Evolutionary conservation across 495 filamentous ascomycete species (phyloP).

Genomic region (Annulohypoxylon nitens): DNA sequence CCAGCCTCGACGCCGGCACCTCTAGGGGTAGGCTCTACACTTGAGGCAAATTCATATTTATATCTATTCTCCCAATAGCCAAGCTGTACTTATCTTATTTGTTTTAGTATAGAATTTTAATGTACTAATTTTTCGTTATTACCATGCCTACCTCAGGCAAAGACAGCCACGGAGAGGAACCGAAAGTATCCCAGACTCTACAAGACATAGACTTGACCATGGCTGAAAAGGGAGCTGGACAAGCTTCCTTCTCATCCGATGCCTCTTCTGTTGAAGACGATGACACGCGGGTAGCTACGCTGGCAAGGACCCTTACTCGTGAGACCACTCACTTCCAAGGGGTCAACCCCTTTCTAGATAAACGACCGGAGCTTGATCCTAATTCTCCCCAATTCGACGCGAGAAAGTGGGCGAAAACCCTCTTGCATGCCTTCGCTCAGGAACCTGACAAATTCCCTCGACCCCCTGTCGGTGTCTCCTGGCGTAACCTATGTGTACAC

Average conservation of each 20-base stretch:
- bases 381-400: slow-evolving; percentile 30
- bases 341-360: slow-evolving; percentile 24
- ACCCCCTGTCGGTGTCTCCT: slow-evolving; percentile 31
- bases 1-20: not conserved
- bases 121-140: not conserved
- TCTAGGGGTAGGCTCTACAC: not conserved
- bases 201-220: slow-evolving; percentile 3
- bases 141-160: slow-evolving; percentile 14
- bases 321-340: slow-evolving; percentile 26
- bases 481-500: slow-evolving; percentile 23
- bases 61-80: not conserved
- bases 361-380: slow-evolving; percentile 22
- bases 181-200: not conserved
- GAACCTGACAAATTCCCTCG: slow-evolving; percentile 33
- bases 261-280: slow-evolving; percentile 10
- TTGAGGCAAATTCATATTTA: slow-evolving; percentile 10
- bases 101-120: not conserved
- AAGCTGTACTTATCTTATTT: not conserved
- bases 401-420: slow-evolving; percentile 23
- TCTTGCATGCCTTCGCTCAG: slow-evolving; percentile 31
- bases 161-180: not conserved
- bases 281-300: slow-evolving; percentile 6
- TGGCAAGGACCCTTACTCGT: slow-evolving; percentile 25
- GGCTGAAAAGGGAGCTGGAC: slow-evolving; percentile 11
- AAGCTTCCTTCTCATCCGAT: slow-evolving; percentile 24